These are phyloP conservation scores for Trypanosoma brucei DNA, from an alignment of 208 protist species.

Conservation along the genomic window DNA sequence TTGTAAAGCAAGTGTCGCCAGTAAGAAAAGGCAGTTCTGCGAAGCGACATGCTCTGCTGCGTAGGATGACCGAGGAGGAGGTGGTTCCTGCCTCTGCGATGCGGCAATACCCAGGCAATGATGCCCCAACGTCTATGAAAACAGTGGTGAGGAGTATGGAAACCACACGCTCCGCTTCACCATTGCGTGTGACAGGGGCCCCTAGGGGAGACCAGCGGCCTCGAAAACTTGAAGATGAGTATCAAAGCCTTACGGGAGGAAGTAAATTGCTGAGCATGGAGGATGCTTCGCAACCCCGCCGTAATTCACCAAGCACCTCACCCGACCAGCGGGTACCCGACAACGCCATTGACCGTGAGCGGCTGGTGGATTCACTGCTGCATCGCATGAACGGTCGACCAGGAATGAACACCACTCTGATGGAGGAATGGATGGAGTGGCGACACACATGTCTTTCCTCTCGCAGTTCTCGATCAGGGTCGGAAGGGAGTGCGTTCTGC, in stretches of 20 bases:
- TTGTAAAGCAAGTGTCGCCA: background rate
- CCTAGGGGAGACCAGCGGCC: background rate
- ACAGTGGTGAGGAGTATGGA: background rate
- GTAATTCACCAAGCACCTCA: background rate
- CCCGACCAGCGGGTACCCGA: background rate
- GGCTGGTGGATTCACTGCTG: slow-evolving; percentile 32
- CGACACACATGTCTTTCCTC: slow-evolving; percentile 21
- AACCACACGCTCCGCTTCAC: background rate
- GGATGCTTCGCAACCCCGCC: background rate
- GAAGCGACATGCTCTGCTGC: background rate
- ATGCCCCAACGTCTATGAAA: background rate
- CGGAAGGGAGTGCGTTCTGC: slow-evolving; percentile 34
- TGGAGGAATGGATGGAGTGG: slow-evolving; percentile 76
- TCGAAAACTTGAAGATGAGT: background rate
- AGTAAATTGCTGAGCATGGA: background rate
- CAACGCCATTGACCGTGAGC: slow-evolving; percentile 26
- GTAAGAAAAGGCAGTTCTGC: background rate
- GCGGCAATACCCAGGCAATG: background rate
- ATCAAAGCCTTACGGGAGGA: background rate
- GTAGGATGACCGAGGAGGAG: background rate
- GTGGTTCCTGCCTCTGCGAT: background rate
- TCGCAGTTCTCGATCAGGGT: slow-evolving; percentile 15
- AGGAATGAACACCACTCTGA: slow-evolving; percentile 34
- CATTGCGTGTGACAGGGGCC: background rate
- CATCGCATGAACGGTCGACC: slow-evolving; percentile 27